Percentiles rank a stretch among this genome's conserved stretches.
Conservation (phyloP, 306 rosid genomes). For the Sesbania bispinosa region DNA sequence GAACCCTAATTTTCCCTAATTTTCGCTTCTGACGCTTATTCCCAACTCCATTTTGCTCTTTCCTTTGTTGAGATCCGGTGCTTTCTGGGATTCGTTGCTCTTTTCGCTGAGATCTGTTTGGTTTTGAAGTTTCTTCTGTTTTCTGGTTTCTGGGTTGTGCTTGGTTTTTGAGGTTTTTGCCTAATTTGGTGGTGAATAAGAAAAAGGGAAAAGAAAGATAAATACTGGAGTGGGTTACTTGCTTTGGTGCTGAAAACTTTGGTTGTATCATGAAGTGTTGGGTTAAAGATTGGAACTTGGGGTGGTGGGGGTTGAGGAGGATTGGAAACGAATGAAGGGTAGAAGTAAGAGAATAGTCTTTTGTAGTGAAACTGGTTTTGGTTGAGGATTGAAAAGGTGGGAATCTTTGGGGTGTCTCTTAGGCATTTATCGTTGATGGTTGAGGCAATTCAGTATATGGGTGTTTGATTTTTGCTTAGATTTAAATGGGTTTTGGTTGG, state of each 20-base stretch:
- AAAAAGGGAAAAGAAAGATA: neutral
- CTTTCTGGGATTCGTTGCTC: slow-evolving; percentile 34
- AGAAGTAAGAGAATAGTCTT: no score
- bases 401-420: no score
- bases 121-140: slow-evolving; percentile 44
- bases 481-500: slow-evolving; percentile 33
- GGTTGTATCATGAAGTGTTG: no score
- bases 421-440: slow-evolving; percentile 25
- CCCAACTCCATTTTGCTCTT: slow-evolving; percentile 14
- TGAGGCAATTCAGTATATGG: slow-evolving; percentile 1
- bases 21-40: no score
- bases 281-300: no score
- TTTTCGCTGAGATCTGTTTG: slow-evolving; percentile 61
- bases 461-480: slow-evolving; percentile 25
- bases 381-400: no score
- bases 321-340: no score
- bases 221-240: slow-evolving; percentile 1
- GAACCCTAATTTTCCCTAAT: no score
- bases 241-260: no score
- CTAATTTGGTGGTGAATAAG: slow-evolving; percentile 14
- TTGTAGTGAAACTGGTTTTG: no score
- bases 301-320: no score
- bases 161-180: slow-evolving; percentile 28
- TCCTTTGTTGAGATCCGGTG: slow-evolving; percentile 52
- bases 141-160: slow-evolving; percentile 28